These are phyloP conservation scores for Aureobasidium lini DNA, from an alignment of 2,329 filamentous ascomycete species.

Conservation along the genomic window DNA sequence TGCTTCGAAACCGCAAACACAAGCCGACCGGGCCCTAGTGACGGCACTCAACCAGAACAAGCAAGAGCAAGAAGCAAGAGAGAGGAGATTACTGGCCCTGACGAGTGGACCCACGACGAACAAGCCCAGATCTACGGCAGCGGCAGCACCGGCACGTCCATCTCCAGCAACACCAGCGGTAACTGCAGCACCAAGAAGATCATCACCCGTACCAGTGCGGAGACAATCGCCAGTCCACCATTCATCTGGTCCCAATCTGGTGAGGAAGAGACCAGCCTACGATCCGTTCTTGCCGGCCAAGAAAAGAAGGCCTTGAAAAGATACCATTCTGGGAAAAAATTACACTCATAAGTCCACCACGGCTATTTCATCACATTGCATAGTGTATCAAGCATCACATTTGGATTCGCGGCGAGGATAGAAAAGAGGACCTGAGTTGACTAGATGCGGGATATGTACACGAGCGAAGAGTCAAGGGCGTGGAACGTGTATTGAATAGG, in stretches of 20 bases:
- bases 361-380: too few species aligned
- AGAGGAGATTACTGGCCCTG: constrained; percentile 1
- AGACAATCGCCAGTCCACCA: constrained; percentile 16
- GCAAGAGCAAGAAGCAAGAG: constrained; percentile 10
- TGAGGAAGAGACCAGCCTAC: constrained; percentile 14
- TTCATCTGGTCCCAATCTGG: constrained; percentile 20
- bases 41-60: not conserved
- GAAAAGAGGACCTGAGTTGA: too few species aligned
- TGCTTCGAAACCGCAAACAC: not conserved
- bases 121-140: not conserved
- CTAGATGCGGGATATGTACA: too few species aligned
- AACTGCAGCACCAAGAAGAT: not conserved
- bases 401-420: too few species aligned
- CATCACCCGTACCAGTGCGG: not conserved
- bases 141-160: not conserved
- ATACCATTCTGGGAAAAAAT: not conserved
- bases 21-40: not conserved
- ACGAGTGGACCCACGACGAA: not conserved
- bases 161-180: constrained; percentile 9
- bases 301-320: constrained; percentile 12
- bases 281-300: constrained; percentile 15
- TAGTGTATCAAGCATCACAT: too few species aligned
- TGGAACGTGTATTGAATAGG: too few species aligned
- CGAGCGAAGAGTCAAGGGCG: too few species aligned
- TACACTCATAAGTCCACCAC: not conserved